These are phyloP conservation scores for Plasmodium reichenowi DNA, from an alignment of 169 alveolate genomes.

Conservation along the genomic window DNA sequence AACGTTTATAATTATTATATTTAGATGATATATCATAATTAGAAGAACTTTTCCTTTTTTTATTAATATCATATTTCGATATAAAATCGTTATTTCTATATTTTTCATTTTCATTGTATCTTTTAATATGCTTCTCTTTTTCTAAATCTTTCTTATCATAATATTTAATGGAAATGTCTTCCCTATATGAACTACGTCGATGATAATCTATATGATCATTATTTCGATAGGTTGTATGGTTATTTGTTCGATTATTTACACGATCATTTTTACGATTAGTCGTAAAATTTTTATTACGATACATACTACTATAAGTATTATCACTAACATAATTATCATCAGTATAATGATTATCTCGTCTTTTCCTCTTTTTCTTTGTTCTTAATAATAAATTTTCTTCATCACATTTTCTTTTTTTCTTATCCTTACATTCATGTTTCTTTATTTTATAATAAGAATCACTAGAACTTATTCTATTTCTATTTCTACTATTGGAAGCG, in stretches of 20 bases:
- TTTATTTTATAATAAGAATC: not conserved
- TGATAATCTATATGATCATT: too few relatives aligned
- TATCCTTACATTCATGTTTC: not conserved
- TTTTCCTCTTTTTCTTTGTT: not conserved
- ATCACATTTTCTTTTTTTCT: not conserved
- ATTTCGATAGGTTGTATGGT: too few relatives aligned
- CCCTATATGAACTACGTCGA: too few relatives aligned
- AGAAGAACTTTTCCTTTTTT: conserved; percentile 1
- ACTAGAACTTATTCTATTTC: too few relatives aligned
- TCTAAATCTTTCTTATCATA: not conserved
- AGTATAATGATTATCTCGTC: not conserved
- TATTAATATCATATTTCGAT: not conserved
- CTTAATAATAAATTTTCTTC: not conserved
- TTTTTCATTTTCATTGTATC: conserved; percentile 1
- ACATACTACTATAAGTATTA: not conserved
- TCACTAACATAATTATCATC: not conserved
- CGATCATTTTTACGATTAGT: too few relatives aligned
- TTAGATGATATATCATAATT: not conserved
- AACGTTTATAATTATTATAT: not conserved
- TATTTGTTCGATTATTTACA: too few relatives aligned
- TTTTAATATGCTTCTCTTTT: not conserved
- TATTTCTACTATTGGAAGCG: not conserved
- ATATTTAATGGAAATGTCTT: not conserved
- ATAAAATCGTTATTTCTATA: conserved; percentile 1
- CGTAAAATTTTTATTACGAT: conserved; percentile 6